Evolutionary conservation across 352 stramenopile genomes (phyloP).

Genomic region (Phytophthora idaei): DNA sequence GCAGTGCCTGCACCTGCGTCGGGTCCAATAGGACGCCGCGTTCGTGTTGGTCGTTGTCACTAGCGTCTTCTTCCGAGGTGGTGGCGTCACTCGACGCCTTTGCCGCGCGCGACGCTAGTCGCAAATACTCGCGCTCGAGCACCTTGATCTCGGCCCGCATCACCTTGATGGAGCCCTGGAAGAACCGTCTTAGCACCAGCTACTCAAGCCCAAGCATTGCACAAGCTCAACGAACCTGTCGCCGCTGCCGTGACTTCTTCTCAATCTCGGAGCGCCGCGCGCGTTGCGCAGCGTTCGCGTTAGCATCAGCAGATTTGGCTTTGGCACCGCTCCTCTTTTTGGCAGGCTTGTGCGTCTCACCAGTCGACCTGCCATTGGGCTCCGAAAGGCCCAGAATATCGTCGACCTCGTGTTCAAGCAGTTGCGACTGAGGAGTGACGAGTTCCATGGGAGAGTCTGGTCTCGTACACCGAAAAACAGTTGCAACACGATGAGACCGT

Average conservation of each 20-base stretch:
- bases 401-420: slow-evolving; percentile 25
- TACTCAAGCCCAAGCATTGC: neutral
- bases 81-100: slow-evolving; percentile 3
- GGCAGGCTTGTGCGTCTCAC: slow-evolving; percentile 3
- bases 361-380: neutral
- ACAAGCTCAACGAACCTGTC: slow-evolving; percentile 24
- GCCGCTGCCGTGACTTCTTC: slow-evolving; percentile 59
- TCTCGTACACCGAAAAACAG: slow-evolving; percentile 18
- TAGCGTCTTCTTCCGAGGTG: slow-evolving; percentile 21
- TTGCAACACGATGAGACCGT: slow-evolving; percentile 16
- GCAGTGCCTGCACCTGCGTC: slow-evolving; percentile 29
- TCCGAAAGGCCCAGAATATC: slow-evolving; percentile 4
- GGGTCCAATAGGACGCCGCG: slow-evolving; percentile 40
- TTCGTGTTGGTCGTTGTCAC: slow-evolving; percentile 22
- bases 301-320: slow-evolving; percentile 1
- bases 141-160: slow-evolving; percentile 63
- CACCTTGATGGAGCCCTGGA: slow-evolving; percentile 45
- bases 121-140: slow-evolving; percentile 53
- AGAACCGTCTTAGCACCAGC: neutral
- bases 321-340: slow-evolving; percentile 9
- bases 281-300: slow-evolving; percentile 26
- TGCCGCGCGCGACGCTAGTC: slow-evolving; percentile 20
- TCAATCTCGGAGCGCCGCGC: slow-evolving; percentile 66
- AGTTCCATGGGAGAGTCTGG: slow-evolving; percentile 23
- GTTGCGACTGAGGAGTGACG: slow-evolving; percentile 12